phyloP scores from a whole-genome alignment of 306 rosid genomes.

The Castanea crenata region DNA sequence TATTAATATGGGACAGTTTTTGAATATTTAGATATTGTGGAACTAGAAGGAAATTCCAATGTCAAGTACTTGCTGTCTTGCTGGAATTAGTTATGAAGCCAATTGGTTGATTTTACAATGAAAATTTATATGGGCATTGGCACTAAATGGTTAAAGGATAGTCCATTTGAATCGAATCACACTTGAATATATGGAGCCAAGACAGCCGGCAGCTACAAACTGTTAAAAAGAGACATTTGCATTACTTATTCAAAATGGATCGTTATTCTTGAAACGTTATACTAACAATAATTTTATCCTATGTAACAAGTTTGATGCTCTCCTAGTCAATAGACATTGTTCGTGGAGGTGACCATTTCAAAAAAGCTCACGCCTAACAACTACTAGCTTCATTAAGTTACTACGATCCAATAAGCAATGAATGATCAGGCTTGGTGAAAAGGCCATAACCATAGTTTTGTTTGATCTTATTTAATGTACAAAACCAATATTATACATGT shows the following conservation, averaged over 20 bases:
- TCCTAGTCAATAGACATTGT: neutral
- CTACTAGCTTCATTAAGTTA: neutral
- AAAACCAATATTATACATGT: too few relatives aligned
- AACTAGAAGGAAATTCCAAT: slow-evolving; percentile 26
- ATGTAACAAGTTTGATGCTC: neutral
- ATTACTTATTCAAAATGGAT: neutral
- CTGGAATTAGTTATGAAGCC: slow-evolving; percentile 32
- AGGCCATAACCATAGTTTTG: too few relatives aligned
- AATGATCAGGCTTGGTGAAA: neutral
- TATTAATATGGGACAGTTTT: slow-evolving; percentile 1
- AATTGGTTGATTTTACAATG: slow-evolving; percentile 48
- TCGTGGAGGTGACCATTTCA: neutral
- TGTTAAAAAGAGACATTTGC: neutral
- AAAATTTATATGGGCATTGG: slow-evolving; percentile 7
- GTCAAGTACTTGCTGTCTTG: slow-evolving; percentile 4
- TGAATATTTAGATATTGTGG: slow-evolving; percentile 19
- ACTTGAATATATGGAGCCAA: neutral
- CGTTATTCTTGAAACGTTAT: slow-evolving; percentile 23
- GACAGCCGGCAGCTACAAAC: slow-evolving; percentile 43
- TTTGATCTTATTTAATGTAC: too few relatives aligned
- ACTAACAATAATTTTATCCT: slow-evolving; percentile 4
- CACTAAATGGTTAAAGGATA: neutral
- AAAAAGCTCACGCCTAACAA: neutral
- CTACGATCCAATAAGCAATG: neutral
- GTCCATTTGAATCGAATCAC: neutral